A percentile compares a stretch with the other conserved stretches of the same genome.
phyloP scores from a whole-genome alignment of 805 yeast genomes.

The Torulaspora indica region DNA sequence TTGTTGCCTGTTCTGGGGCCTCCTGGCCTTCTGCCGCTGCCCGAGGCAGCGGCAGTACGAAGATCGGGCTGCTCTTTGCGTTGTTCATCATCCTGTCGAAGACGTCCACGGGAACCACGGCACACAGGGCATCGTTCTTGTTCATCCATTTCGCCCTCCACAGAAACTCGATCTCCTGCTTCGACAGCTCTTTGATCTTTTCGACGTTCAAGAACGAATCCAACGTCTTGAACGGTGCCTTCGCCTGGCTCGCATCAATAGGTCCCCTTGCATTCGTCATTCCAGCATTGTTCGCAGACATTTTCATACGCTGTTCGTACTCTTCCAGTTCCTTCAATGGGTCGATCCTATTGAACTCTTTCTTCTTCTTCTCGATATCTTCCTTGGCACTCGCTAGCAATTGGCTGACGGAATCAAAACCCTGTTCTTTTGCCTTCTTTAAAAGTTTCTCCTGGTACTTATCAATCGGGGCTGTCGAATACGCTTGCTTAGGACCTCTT shows the following conservation, averaged over 20 bases:
- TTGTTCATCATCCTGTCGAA: constrained; percentile 57
- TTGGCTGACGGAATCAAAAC: constrained; percentile 45
- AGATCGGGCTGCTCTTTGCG: constrained; percentile 73
- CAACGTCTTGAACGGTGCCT: constrained; percentile 65
- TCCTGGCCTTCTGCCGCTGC: constrained; percentile 40
- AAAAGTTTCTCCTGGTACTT: constrained; percentile 38
- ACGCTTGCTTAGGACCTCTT: constrained; percentile 5
- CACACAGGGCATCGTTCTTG: constrained; percentile 57
- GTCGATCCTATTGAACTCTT: constrained; percentile 56
- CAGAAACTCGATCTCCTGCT: constrained; percentile 64
- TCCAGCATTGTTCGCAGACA: constrained; percentile 18
- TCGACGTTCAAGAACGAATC: constrained; percentile 65
- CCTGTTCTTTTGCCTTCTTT: constrained; percentile 36
- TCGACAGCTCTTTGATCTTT: constrained; percentile 53
- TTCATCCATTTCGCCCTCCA: constrained; percentile 85
- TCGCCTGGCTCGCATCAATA: constrained; percentile 37
- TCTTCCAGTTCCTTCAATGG: constrained; percentile 66
- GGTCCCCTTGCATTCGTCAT: constrained; percentile 21
- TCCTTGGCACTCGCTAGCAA: constrained; percentile 59
- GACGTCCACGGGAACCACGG: constrained; percentile 54
- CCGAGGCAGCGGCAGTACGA: constrained; percentile 86
- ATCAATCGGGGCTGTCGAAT: constrained; percentile 26
- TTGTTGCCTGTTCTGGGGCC: constrained; percentile 40
- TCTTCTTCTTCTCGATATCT: constrained; percentile 51
- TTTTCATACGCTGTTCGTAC: constrained; percentile 39